These are phyloP conservation scores for Mentha longifolia DNA, from an alignment of 257 asterid species.

Conservation along the genomic window DNA sequence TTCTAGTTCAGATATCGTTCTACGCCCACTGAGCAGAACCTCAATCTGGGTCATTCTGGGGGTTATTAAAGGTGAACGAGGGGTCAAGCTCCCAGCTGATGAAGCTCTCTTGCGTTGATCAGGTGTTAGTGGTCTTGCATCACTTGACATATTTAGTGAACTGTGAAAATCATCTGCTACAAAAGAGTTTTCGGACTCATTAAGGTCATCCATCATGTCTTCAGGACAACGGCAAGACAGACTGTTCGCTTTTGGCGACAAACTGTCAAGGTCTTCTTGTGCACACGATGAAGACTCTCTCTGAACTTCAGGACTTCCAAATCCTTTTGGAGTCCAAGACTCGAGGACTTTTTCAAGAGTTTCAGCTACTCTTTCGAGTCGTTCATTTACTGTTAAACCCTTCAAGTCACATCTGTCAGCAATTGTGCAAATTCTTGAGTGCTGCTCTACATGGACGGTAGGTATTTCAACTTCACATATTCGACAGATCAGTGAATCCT, in stretches of 20 bases:
- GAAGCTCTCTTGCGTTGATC: constrained; percentile 58
- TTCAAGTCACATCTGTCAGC: constrained; percentile 97
- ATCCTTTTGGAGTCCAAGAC: constrained; percentile 67
- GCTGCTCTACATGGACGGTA: constrained; percentile 86
- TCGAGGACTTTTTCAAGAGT: constrained; percentile 89
- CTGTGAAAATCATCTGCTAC: constrained; percentile 48
- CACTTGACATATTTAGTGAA: constrained; percentile 46
- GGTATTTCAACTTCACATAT: constrained; percentile 99
- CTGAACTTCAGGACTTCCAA: constrained; percentile 61
- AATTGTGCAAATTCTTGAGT: constrained; percentile 92
- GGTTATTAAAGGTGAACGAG: constrained; percentile 86
- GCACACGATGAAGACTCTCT: constrained; percentile 47
- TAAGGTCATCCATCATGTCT: constrained; percentile 54
- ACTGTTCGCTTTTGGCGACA: constrained; percentile 51
- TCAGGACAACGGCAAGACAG: constrained; percentile 53
- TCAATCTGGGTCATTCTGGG: constrained; percentile 85
- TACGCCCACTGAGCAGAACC: constrained; percentile 67
- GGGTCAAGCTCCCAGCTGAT: constrained; percentile 81
- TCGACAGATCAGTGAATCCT: constrained; percentile 88
- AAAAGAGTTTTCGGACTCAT: constrained; percentile 52
- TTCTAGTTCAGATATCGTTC: constrained; percentile 76
- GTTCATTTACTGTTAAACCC: constrained; percentile 83
- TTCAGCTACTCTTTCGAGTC: constrained; percentile 84
- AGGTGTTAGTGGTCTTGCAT: constrained; percentile 45
- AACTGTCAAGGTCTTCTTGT: constrained; percentile 53